Conservation (phyloP, 345 rosid species). For the Cardamine occulta region DNA sequence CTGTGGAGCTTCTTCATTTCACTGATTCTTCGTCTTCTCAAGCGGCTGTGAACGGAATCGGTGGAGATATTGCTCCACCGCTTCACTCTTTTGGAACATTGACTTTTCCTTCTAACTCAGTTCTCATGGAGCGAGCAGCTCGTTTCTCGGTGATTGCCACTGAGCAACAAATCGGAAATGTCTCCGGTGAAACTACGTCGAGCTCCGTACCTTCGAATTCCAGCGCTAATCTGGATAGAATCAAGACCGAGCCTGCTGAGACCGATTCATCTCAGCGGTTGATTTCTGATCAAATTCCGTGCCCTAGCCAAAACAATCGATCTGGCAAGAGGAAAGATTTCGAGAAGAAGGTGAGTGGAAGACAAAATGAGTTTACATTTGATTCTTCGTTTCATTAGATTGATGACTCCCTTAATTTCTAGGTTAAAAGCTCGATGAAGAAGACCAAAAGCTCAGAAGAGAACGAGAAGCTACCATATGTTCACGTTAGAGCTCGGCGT, state of each 20-base stretch:
- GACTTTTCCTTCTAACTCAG: slow-evolving; percentile 44
- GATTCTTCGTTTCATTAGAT: background rate
- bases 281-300: slow-evolving; percentile 40
- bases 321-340: slow-evolving; percentile 59
- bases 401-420: background rate
- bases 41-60: slow-evolving; percentile 22
- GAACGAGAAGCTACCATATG: slow-evolving; percentile 67
- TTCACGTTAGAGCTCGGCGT: slow-evolving; percentile 78
- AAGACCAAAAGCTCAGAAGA: slow-evolving; percentile 61
- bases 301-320: slow-evolving; percentile 30
- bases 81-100: slow-evolving; percentile 41
- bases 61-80: slow-evolving; percentile 38
- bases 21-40: slow-evolving; percentile 48
- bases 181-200: slow-evolving; percentile 43
- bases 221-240: slow-evolving; percentile 46
- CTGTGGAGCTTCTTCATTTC: slow-evolving; percentile 65
- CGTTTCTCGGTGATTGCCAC: slow-evolving; percentile 45
- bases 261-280: slow-evolving; percentile 47
- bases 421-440: slow-evolving; percentile 66
- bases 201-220: slow-evolving; percentile 45
- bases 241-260: slow-evolving; percentile 51
- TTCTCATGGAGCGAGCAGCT: slow-evolving; percentile 46
- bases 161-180: slow-evolving; percentile 37
- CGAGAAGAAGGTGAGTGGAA: slow-evolving; percentile 56
- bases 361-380: background rate